A percentile compares a stretch with the other conserved stretches of the same genome.
phyloP scores from a whole-genome alignment of 495 filamentous ascomycete genomes.

The Acidiella bohemica region DNA sequence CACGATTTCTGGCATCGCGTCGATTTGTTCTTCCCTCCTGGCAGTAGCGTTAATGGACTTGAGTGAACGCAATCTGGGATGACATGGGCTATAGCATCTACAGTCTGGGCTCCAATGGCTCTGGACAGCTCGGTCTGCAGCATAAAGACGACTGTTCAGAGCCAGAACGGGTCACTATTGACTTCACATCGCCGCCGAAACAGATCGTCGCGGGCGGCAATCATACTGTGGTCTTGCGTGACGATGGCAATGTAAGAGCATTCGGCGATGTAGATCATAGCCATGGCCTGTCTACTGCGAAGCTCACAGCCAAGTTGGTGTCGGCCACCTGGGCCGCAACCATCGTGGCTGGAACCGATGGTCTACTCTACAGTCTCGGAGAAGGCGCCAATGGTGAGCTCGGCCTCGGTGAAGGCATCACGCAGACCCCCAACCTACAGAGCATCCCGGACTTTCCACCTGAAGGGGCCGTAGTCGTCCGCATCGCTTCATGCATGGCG shows the following conservation, averaged over 20 bases:
- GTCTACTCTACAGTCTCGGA: conserved; percentile 46
- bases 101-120: conserved; percentile 89
- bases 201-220: conserved; percentile 66
- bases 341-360: neutral
- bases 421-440: conserved; percentile 15
- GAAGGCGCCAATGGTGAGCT: conserved; percentile 57
- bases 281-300: neutral
- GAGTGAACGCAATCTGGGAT: too few species aligned
- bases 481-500: conserved; percentile 57
- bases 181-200: conserved; percentile 12
- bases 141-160: conserved; percentile 59
- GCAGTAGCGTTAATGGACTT: too few species aligned
- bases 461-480: conserved; percentile 33
- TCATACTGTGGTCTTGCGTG: conserved; percentile 61
- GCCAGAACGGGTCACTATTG: conserved; percentile 34
- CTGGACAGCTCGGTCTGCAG: conserved; percentile 70
- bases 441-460: conserved; percentile 51
- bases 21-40: too few species aligned
- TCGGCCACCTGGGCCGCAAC: conserved; percentile 9
- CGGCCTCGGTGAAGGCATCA: conserved; percentile 39
- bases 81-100: too few species aligned
- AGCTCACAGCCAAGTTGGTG: too few species aligned
- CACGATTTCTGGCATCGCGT: too few species aligned
- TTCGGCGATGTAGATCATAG: conserved; percentile 20
- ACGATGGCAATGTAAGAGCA: conserved; percentile 44